These are phyloP conservation scores for Williopsis jadinii DNA, from an alignment of 1,139 yeast species.

Conservation along the genomic window DNA sequence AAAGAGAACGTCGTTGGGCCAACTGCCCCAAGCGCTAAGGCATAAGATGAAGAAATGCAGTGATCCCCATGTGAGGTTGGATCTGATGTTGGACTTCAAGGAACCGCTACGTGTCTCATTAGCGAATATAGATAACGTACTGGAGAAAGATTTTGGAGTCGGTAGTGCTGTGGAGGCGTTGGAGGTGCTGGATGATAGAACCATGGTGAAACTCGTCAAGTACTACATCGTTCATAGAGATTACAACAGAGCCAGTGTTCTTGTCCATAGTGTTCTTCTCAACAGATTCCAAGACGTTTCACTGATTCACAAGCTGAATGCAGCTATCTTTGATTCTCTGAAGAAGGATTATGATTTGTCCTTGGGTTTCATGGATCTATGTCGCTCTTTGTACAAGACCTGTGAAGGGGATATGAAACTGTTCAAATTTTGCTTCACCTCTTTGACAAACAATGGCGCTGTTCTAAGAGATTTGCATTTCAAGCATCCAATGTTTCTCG, in stretches of 20 bases:
- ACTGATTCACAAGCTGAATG: constrained; percentile 6
- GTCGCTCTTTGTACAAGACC: constrained; percentile 8
- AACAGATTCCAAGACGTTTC: constrained; percentile 2
- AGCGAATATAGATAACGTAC: constrained; percentile 5
- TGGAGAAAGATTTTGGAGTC: constrained; percentile 5
- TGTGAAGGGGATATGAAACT: constrained; percentile 7
- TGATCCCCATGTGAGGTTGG: constrained; percentile 15
- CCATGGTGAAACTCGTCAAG: constrained; percentile 7
- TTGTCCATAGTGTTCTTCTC: constrained; percentile 4
- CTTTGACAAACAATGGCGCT: constrained; percentile 5
- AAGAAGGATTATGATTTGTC: constrained; percentile 12
- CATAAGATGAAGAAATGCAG: constrained; percentile 5
- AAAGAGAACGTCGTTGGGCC: not conserved
- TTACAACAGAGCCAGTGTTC: constrained; percentile 6
- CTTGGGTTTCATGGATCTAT: constrained; percentile 10
- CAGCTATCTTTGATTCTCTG: constrained; percentile 7
- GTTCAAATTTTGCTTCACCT: constrained; percentile 8
- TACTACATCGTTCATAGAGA: constrained; percentile 7
- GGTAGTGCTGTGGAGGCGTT: not conserved
- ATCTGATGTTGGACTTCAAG: constrained; percentile 6
- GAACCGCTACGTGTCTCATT: constrained; percentile 7
- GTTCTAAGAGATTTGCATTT: constrained; percentile 2
- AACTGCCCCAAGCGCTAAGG: constrained; percentile 5
- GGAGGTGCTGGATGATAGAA: constrained; percentile 6
- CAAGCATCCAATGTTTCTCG: constrained; percentile 8